Evolutionary conservation across 129 eudicot genomes (phyloP), one percentile per base, ranked within the genome.

Genomic region (Heracleum sosnowskyi): DNA sequence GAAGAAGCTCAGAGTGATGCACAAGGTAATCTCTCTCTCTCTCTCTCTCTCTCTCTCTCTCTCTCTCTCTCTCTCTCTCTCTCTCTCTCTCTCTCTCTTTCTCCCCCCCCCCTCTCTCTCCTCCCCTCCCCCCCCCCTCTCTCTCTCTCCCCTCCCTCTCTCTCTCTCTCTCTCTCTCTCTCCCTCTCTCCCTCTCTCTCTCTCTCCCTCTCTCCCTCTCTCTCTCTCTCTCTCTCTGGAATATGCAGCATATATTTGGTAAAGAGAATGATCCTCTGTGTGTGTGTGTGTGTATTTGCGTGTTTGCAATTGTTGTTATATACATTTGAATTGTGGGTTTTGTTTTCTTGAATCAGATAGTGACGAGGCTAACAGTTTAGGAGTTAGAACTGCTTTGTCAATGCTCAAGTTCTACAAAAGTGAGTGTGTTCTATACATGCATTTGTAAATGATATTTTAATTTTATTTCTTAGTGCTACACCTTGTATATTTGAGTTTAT

Each of bases 381-480:
- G 98, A 49, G 98, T 94, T 70, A 88, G 84, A 85, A 91, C 89
- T 77, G 98, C 98, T 0, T 76, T 94, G 76, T 88, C 92, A n/a
- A 80, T 94, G 97, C 92, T 94, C 69, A 91, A 77, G 34, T 94
- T 94, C 87, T 94, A 94, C 90, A 94, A 88, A 88, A 87, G 98
- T 94, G 74, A 85, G 98, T 57, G 66, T n/a, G 31, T n/a, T 1
- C 22, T 70, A 26, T 36, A 3, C 39, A 41, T 73, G 8, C 28
- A 41, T 31, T 0, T 31, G 34, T 34, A 31, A 0, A 9, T 57
- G 37, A n/a, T 22, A 0, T 26, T 42, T 37, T 37, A 3, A 37
- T n/a, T 42, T 41, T 28, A 20, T 39, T 72, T n/a, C 17, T 39
- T 10, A 1, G 11, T 70, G 0, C 11, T 53, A 3, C 2, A 40